A percentile compares a stretch with the other conserved stretches of the same genome.
phyloP scores from a whole-genome alignment of 192 early-diverging fungal genomes.

The Dissophora ornata region DNA sequence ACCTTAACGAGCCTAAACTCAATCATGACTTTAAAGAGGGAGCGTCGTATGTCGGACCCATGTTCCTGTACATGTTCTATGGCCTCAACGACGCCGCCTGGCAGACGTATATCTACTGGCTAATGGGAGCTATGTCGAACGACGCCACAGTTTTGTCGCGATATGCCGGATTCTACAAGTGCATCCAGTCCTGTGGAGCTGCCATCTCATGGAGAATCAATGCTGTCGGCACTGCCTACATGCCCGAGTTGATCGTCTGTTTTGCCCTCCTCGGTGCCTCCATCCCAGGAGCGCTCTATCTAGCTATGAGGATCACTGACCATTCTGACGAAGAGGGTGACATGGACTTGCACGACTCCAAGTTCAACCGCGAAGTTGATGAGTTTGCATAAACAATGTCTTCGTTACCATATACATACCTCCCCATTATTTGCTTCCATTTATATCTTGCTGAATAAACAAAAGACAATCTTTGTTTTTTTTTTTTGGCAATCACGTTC shows the following conservation, averaged over 20 bases:
- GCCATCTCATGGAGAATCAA: conserved; percentile 80
- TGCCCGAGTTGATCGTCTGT: conserved; percentile 53
- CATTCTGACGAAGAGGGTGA: conserved; percentile 20
- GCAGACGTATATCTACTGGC: conserved; percentile 83
- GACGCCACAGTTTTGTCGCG: conserved; percentile 78
- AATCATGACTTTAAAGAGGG: conserved; percentile 60
- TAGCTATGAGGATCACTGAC: conserved; percentile 46
- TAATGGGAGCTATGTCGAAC: conserved; percentile 88
- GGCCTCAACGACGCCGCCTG: conserved; percentile 86
- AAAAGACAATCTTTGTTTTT: too few relatives aligned
- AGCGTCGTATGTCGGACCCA: conserved; percentile 62
- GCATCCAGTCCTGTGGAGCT: conserved; percentile 83
- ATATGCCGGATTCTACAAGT: conserved; percentile 92
- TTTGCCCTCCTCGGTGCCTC: conserved; percentile 53
- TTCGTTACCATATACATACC: too few relatives aligned
- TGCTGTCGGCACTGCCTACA: conserved; percentile 54
- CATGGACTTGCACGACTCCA: not conserved
- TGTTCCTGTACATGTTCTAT: conserved; percentile 79
- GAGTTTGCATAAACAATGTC: not conserved
- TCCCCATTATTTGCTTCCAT: too few relatives aligned
- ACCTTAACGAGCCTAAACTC: conserved; percentile 32
- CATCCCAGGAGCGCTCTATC: conserved; percentile 42
- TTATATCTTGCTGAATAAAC: too few relatives aligned
- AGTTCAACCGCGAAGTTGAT: conserved; percentile 1
- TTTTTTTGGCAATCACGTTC: too few relatives aligned